Evolutionary conservation across 1,284 basidiomycete species (phyloP).

Genomic region (Trichosporon sp.): DNA sequence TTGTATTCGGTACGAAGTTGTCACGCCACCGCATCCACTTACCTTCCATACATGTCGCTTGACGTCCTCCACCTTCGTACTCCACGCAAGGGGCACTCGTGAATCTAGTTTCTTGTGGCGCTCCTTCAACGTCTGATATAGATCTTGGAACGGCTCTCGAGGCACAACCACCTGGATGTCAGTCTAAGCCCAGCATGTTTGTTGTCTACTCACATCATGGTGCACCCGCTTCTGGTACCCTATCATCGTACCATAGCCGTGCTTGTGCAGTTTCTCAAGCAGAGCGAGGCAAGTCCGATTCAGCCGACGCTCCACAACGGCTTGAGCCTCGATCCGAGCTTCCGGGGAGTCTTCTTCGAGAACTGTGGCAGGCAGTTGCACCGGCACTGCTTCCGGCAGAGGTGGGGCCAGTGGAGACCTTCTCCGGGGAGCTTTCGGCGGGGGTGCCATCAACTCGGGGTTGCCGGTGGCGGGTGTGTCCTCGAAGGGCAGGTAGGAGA

Average conservation of each 20-base stretch:
- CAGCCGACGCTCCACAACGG: constrained; percentile 52
- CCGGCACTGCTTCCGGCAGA: neutral
- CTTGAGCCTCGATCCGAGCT: constrained; percentile 6
- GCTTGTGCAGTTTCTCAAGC: constrained; percentile 74
- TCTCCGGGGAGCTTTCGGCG: constrained; percentile 20
- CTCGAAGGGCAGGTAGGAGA: constrained; percentile 35
- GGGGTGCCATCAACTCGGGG: constrained; percentile 7
- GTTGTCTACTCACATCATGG: constrained; percentile 60
- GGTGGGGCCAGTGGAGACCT: constrained; percentile 36
- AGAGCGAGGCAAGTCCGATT: constrained; percentile 75
- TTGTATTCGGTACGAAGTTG: constrained; percentile 5
- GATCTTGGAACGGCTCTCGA: constrained; percentile 76
- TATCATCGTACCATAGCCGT: constrained; percentile 73
- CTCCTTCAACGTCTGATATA: constrained; percentile 80
- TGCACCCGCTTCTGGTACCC: constrained; percentile 79
- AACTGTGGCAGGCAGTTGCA: constrained; percentile 16
- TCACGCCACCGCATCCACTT: constrained; percentile 13
- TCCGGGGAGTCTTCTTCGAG: constrained; percentile 16
- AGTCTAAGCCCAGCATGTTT: too few species aligned
- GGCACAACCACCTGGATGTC: constrained; percentile 58
- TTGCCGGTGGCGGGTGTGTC: constrained; percentile 10
- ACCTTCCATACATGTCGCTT: constrained; percentile 51
- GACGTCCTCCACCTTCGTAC: constrained; percentile 44
- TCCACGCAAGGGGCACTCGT: constrained; percentile 82
- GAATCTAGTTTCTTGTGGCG: constrained; percentile 74